Conservation (phyloP, 2,329 filamentous ascomycete species). For the Colletotrichum chlorophyti region DNA sequence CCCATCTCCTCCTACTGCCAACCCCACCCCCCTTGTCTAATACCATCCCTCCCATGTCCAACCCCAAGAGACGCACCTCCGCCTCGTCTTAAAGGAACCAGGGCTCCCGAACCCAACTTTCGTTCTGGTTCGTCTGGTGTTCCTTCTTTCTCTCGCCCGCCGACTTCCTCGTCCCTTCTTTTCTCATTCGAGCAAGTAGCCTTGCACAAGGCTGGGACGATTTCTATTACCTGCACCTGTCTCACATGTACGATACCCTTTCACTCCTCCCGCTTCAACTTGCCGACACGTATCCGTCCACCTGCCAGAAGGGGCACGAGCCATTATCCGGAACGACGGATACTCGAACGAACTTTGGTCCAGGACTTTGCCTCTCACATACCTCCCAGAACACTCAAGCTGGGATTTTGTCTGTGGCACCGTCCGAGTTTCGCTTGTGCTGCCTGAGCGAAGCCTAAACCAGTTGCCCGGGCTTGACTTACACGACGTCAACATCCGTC, state of each 20-base stretch:
- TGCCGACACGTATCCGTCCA: constrained; percentile 3
- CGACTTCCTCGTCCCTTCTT: background rate
- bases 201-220: constrained; percentile 3
- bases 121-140: constrained; percentile 7
- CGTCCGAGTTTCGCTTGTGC: constrained; percentile 22
- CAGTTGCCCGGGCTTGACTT: constrained; percentile 20
- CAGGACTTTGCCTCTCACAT: background rate
- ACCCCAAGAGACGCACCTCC: constrained; percentile 20
- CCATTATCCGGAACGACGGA: constrained; percentile 6
- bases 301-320: constrained; percentile 24
- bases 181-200: background rate
- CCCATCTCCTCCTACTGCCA: constrained; percentile 10
- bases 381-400: background rate
- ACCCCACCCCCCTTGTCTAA: constrained; percentile 17
- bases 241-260: background rate
- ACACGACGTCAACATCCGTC: constrained; percentile 4
- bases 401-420: constrained; percentile 22
- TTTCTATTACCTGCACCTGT: constrained; percentile 12
- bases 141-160: constrained; percentile 11
- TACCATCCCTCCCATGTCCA: constrained; percentile 20
- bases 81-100: constrained; percentile 28
- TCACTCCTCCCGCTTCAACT: background rate
- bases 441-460: constrained; percentile 14
- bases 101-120: constrained; percentile 26
- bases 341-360: constrained; percentile 6